These are phyloP conservation scores for Apium graveolens DNA, from an alignment of 129 eudicot species.

Conservation along the genomic window DNA sequence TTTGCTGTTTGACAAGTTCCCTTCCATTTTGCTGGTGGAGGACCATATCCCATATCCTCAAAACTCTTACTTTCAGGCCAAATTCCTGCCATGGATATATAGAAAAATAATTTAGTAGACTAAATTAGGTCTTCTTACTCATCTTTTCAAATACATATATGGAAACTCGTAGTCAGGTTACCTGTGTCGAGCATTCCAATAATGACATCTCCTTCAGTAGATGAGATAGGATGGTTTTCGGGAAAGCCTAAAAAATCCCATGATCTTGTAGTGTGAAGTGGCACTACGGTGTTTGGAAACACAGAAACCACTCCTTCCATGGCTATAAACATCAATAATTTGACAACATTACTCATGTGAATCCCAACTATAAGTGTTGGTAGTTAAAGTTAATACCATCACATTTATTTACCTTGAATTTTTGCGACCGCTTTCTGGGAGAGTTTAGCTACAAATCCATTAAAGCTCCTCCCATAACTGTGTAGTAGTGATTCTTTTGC, in stretches of 20 bases:
- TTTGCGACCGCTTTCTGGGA: conserved; percentile 22
- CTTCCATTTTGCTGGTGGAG: conserved; percentile 23
- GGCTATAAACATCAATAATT: background rate
- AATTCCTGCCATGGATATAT: conserved; percentile 6
- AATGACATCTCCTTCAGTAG: conserved; percentile 11
- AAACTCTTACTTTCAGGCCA: conserved; percentile 34
- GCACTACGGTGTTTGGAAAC: conserved; percentile 9
- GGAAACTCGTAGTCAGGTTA: background rate
- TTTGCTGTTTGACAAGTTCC: conserved; percentile 15
- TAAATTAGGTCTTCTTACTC: background rate
- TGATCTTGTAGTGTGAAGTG: conserved; percentile 16
- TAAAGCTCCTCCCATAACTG: conserved; percentile 32
- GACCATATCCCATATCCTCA: conserved; percentile 16
- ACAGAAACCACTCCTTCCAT: conserved; percentile 15
- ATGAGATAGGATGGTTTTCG: background rate
- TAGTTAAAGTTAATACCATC: background rate
- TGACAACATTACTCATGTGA: background rate
- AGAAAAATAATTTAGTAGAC: background rate
- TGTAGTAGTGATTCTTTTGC: conserved; percentile 25
- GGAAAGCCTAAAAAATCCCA: conserved; percentile 18
- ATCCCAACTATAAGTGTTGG: background rate
- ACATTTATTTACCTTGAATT: conserved; percentile 12
- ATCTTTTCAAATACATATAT: background rate
- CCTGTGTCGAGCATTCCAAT: conserved; percentile 15
- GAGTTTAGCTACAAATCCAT: conserved; percentile 39